These are phyloP conservation scores for Podaxis pistillaris DNA, from an alignment of 768 basidiomycete genomes.

Conservation along the genomic window DNA sequence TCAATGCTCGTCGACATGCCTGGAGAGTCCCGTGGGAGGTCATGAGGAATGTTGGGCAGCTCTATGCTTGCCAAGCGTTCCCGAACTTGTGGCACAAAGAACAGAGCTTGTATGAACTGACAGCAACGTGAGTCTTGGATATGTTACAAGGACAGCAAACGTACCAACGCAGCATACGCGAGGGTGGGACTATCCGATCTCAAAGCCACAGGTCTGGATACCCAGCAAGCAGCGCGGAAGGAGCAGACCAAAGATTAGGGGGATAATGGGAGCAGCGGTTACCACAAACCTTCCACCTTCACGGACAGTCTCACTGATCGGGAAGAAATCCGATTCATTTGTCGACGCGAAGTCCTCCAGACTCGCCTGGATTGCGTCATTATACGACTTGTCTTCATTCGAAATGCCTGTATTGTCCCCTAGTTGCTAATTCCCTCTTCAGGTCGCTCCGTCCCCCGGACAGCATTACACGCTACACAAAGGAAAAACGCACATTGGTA, in stretches of 20 bases:
- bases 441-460: conserved; percentile 10
- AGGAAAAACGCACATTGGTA: conserved; percentile 49
- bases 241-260: neutral
- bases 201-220: conserved; percentile 63
- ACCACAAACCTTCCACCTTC: conserved; percentile 54
- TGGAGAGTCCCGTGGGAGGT: conserved; percentile 23
- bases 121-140: neutral
- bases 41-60: conserved; percentile 27
- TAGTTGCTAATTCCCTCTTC: conserved; percentile 28
- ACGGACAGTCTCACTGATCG: conserved; percentile 51
- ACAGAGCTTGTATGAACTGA: conserved; percentile 58
- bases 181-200: conserved; percentile 52
- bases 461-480: neutral
- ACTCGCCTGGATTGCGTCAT: conserved; percentile 72
- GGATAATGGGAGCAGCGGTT: neutral
- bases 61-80: conserved; percentile 33
- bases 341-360: conserved; percentile 48
- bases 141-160: conserved; percentile 16
- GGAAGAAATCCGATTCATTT: conserved; percentile 50
- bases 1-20: conserved; percentile 22
- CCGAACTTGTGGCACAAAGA: conserved; percentile 71
- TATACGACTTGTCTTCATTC: conserved; percentile 61
- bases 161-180: conserved; percentile 60
- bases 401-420: conserved; percentile 30
- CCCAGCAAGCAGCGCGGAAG: neutral